These are phyloP conservation scores for Smallanthus sonchifolius DNA, from an alignment of 129 eudicot species.

Conservation along the genomic window DNA sequence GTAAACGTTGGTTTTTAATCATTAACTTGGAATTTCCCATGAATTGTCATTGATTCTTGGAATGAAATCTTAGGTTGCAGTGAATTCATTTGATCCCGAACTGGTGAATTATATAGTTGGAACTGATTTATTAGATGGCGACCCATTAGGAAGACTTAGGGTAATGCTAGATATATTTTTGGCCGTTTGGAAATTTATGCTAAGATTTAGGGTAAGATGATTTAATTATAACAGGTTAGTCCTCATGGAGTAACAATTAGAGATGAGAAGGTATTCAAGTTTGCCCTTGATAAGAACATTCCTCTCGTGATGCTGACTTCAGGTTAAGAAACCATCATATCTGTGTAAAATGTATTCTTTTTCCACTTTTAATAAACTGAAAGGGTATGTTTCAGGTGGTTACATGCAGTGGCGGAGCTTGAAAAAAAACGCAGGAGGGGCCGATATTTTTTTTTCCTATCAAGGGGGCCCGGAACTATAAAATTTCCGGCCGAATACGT, in stretches of 20 bases:
- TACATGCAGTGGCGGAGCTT: no score
- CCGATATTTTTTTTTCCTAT: no score
- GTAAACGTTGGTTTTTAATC: constrained; percentile 20
- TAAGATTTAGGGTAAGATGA: background rate
- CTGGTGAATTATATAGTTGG: constrained; percentile 89
- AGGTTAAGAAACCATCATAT: constrained; percentile 26
- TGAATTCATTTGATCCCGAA: constrained; percentile 60
- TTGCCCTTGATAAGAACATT: no score
- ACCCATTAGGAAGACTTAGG: constrained; percentile 86
- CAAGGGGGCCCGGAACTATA: no score
- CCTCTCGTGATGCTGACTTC: no score
- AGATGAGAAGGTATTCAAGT: no score
- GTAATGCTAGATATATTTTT: constrained; percentile 31
- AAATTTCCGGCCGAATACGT: no score
- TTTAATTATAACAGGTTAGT: constrained; percentile 53
- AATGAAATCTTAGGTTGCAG: constrained; percentile 58
- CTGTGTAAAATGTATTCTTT: background rate
- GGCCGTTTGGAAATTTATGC: background rate
- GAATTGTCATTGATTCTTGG: constrained; percentile 4
- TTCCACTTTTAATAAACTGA: background rate
- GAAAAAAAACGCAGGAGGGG: no score
- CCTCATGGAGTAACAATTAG: constrained; percentile 68
- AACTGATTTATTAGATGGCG: constrained; percentile 91
- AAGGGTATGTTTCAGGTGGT: constrained; percentile 56
- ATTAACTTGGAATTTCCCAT: background rate